Base-by-base conservation (phyloP, 768 basidiomycete genomes). In the Boletus reticulatus region DNA sequence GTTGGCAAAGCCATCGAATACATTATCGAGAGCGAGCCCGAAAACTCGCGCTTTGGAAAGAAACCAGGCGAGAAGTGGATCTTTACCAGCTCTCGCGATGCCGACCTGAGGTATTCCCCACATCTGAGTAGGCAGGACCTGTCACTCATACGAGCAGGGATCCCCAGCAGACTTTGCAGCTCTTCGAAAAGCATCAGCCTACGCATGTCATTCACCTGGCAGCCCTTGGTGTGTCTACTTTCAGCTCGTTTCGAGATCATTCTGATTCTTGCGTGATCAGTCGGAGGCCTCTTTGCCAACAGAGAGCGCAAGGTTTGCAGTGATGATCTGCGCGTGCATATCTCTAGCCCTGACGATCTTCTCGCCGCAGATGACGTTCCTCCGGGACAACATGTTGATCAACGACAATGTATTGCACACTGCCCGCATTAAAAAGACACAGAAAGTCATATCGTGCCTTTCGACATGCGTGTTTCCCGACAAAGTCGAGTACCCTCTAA, bases 401-500 rank as follows among this genome's bases (percentile, higher is more conserved):
- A 98, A 98, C 74, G 92, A 96, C 70, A 94, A 94, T 71, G 85
- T 98, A 41, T 80, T 98, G 20, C 84, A 94, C 67, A 78, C 81
- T 32, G 78, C 93, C 9, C 80, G 92, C 67, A 77, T 84, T 60
- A 75, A 79, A 64, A 77, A 83, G 48, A 80, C 80, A 20, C 62
- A 80, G 59, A 98, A 97, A 73, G 80, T 96, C 62, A 88, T 98
- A 55, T 97, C 95, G 13, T 98, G 95, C 67, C 84, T 98, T 38
- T 97, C 95, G 11, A 98, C 96, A 41, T 98, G 95, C 68, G 93
- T 98, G 44, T 98, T 95, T 78, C 95, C 95, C 0, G 95, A 98
- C 73, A 89, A 94, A 71, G 94, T 95, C 60, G 81, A 84, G 50
- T 97, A 95, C 70, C 96, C 95, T 14, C 82, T 98, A 27, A 89